These are phyloP conservation scores for Amauroascus niger DNA, from an alignment of 2,329 filamentous ascomycete genomes.

Conservation along the genomic window DNA sequence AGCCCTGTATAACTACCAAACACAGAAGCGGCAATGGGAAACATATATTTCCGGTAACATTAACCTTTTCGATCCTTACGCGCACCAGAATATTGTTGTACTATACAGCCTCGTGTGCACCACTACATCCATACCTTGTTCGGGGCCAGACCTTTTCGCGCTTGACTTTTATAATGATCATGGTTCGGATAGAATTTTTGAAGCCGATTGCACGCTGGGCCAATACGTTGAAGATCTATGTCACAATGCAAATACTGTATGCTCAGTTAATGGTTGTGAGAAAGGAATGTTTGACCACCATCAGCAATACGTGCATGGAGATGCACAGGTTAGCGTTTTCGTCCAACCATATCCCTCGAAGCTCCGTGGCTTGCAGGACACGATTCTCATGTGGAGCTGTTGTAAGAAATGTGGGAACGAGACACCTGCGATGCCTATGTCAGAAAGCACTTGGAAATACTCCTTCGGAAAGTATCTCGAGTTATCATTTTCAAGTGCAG, in stretches of 20 bases:
- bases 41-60: conserved; percentile 81
- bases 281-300: conserved; percentile 87
- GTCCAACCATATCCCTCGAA: conserved; percentile 65
- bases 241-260: conserved; percentile 63
- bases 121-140: conserved; percentile 83
- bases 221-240: conserved; percentile 92
- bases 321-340: conserved; percentile 85
- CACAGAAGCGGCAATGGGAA: conserved; percentile 93
- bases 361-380: conserved; percentile 56
- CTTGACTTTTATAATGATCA: conserved; percentile 92
- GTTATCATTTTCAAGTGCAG: conserved; percentile 87
- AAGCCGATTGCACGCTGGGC: conserved; percentile 80
- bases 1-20: conserved; percentile 84
- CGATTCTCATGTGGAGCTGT: conserved; percentile 94
- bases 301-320: conserved; percentile 91
- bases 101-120: conserved; percentile 91
- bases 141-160: conserved; percentile 79
- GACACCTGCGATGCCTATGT: conserved; percentile 83
- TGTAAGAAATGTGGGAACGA: conserved; percentile 89
- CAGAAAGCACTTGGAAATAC: conserved; percentile 90
- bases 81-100: conserved; percentile 92
- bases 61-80: conserved; percentile 86
- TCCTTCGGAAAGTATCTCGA: conserved; percentile 99
- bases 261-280: conserved; percentile 75
- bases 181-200: conserved; percentile 57